phyloP scores from a whole-genome alignment of 257 asterid genomes.

The Scutellaria baicalensis region DNA sequence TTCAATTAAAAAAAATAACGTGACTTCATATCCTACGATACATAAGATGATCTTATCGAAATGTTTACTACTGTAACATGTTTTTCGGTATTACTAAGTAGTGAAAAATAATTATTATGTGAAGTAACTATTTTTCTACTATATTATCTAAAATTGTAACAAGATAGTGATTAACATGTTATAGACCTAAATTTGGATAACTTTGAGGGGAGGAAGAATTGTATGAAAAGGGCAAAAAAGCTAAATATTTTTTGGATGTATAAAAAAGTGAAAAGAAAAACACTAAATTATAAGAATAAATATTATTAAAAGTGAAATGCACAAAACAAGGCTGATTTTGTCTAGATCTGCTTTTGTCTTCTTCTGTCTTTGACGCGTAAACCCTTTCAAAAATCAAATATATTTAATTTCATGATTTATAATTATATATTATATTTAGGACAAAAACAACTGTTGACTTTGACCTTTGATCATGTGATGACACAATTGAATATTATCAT shows the following conservation, averaged over 20 bases:
- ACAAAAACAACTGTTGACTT: constrained; percentile 43
- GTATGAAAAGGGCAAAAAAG: neutral
- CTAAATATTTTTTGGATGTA: neutral
- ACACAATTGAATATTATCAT: constrained; percentile 21
- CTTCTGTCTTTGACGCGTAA: constrained; percentile 59
- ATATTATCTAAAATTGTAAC: neutral
- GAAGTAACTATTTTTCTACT: neutral
- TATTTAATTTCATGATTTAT: neutral
- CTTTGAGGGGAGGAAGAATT: neutral
- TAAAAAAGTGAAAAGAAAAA: neutral
- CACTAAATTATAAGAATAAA: neutral
- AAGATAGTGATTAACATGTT: neutral
- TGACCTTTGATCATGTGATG: constrained; percentile 34
- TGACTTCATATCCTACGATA: too few species aligned
- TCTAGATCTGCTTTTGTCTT: constrained; percentile 33
- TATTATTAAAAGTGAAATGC: constrained; percentile 18
- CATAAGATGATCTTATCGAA: too few species aligned
- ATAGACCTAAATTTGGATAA: neutral
- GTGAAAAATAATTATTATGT: too few species aligned
- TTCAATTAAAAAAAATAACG: too few species aligned
- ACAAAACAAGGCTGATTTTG: constrained; percentile 50
- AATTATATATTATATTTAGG: neutral
- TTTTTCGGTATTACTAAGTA: too few species aligned
- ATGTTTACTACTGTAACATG: too few species aligned
- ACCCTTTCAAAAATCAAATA: constrained; percentile 30